Percentiles rank a stretch among this genome's conserved stretches.
Evolutionary conservation across 345 rosid species (phyloP).

Genomic region (Angophora floribunda): DNA sequence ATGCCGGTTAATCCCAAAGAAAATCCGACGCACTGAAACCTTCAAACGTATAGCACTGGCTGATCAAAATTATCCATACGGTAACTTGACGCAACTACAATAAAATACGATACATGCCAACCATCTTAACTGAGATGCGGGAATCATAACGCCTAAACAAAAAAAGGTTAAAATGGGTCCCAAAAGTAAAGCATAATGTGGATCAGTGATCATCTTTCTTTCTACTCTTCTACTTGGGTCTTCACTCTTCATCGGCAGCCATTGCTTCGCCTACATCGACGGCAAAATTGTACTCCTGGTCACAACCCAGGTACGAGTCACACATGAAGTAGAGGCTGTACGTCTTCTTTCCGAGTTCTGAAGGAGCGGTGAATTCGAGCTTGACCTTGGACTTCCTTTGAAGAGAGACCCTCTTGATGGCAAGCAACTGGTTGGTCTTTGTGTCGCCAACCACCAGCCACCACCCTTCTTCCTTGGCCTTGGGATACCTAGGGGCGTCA

Average conservation of each 20-base stretch:
- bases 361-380: slow-evolving; percentile 70
- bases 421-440: slow-evolving; percentile 69
- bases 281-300: slow-evolving; percentile 65
- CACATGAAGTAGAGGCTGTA: slow-evolving; percentile 78
- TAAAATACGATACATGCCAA: background rate
- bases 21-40: background rate
- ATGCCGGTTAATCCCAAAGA: background rate
- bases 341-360: slow-evolving; percentile 51
- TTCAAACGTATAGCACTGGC: background rate
- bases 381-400: slow-evolving; percentile 69
- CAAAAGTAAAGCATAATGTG: background rate
- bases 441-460: slow-evolving; percentile 92
- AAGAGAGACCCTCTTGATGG: slow-evolving; percentile 81
- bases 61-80: background rate
- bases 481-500: slow-evolving; percentile 61
- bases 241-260: slow-evolving; percentile 13
- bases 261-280: slow-evolving; percentile 44
- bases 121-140: background rate
- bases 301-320: slow-evolving; percentile 86
- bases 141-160: background rate
- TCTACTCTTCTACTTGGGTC: background rate
- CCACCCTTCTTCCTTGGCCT: slow-evolving; percentile 96
- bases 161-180: background rate
- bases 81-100: background rate
- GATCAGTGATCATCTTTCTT: background rate